A percentile compares a stretch with the other conserved stretches of the same genome.
Evolutionary conservation across 2,329 filamentous ascomycete genomes (phyloP).

Genomic region (Stachybotrys elegans): DNA sequence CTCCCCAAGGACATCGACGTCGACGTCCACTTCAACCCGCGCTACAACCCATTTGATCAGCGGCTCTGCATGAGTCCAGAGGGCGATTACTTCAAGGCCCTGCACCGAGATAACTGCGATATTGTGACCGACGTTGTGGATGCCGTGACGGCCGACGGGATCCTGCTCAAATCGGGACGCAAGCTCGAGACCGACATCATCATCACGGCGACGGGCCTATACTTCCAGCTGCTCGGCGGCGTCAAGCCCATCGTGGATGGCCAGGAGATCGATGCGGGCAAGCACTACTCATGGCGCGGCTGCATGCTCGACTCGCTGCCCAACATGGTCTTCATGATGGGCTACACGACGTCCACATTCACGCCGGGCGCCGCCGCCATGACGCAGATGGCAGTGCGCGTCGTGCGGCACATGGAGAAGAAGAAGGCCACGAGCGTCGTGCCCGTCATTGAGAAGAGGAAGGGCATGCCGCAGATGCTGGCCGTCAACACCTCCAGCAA

Average conservation of each 20-base stretch:
- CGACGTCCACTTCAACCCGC: conserved; percentile 60
- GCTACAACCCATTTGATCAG: conserved; percentile 67
- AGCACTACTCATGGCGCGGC: conserved; percentile 58
- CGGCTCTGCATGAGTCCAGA: conserved; percentile 63
- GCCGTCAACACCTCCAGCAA: conserved; percentile 23
- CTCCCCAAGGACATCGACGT: conserved; percentile 50
- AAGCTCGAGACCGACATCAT: conserved; percentile 60
- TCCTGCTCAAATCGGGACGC: conserved; percentile 41
- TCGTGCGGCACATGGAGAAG: conserved; percentile 49
- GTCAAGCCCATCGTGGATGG: conserved; percentile 51
- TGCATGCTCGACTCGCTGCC: conserved; percentile 63
- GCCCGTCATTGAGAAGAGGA: conserved; percentile 31
- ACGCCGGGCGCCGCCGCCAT: conserved; percentile 58
- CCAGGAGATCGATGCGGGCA: conserved; percentile 36
- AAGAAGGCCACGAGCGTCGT: conserved; percentile 38
- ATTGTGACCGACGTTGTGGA: conserved; percentile 50
- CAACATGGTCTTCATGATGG: conserved; percentile 56
- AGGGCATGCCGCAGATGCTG: conserved; percentile 17
- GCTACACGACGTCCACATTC: conserved; percentile 64
- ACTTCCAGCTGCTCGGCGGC: conserved; percentile 52
- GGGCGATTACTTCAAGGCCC: conserved; percentile 50
- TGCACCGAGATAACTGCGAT: conserved; percentile 38
- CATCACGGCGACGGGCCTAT: conserved; percentile 63
- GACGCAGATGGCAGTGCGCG: conserved; percentile 39
- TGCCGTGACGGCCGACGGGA: conserved; percentile 41